phyloP scores from a whole-genome alignment of 202 grass and related monocot genomes.

The Tripidium arundinaceum region DNA sequence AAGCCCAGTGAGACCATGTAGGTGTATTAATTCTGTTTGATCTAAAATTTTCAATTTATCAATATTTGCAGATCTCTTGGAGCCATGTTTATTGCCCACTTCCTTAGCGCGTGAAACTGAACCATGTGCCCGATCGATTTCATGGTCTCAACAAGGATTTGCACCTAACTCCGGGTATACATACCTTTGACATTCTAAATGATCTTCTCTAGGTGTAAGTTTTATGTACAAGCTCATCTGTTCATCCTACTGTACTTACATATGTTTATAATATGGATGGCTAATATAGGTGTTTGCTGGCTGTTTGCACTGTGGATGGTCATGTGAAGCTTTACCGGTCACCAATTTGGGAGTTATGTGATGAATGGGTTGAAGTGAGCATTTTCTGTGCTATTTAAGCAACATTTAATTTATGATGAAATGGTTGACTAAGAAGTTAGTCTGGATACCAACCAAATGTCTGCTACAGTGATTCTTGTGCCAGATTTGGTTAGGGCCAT shows the following conservation, averaged over 20 bases:
- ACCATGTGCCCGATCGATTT: slow-evolving; percentile 70
- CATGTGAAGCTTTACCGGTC: slow-evolving; percentile 73
- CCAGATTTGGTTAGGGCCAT: not conserved
- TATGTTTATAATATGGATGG: slow-evolving; percentile 34
- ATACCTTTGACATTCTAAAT: slow-evolving; percentile 5
- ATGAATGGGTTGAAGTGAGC: slow-evolving; percentile 83
- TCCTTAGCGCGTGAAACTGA: slow-evolving; percentile 57
- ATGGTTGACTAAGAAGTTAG: slow-evolving; percentile 1
- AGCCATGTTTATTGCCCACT: slow-evolving; percentile 68
- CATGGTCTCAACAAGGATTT: slow-evolving; percentile 87
- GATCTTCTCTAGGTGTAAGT: not conserved
- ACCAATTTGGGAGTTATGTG: slow-evolving; percentile 60
- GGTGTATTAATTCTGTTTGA: not conserved
- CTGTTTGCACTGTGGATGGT: slow-evolving; percentile 66
- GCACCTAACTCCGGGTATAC: slow-evolving; percentile 64
- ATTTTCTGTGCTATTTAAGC: not conserved
- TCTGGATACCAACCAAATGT: slow-evolving; percentile 12
- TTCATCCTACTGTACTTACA: not conserved
- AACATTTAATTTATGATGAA: not conserved
- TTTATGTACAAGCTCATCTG: slow-evolving; percentile 1
- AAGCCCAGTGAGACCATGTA: not conserved
- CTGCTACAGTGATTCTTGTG: not conserved
- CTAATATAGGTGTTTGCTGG: slow-evolving; percentile 64
- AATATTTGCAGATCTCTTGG: slow-evolving; percentile 64
- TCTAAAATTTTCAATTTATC: slow-evolving; percentile 21